Base-by-base conservation (phyloP, 179 eudicot genomes). In the Beta lomatogona region DNA sequence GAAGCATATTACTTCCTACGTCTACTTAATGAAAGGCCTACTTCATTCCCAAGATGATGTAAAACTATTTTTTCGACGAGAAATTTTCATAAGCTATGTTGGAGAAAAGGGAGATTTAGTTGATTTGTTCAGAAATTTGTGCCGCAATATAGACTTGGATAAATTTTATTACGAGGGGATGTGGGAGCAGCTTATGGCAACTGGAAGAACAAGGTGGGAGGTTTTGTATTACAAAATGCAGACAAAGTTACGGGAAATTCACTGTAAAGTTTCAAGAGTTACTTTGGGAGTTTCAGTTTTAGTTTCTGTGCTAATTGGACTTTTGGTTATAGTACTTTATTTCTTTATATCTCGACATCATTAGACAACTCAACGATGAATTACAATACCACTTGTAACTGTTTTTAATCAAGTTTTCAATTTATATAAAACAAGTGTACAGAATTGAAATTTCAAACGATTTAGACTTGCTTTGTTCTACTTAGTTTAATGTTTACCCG, bases 1-100 rank as follows among this genome's bases (percentile, higher is more conserved):
- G n/a, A 91, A 89, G 80, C 79, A 83, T 64, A 82, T 92, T 16
- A 86, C 92, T 13, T 88, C 96, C 52, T 92, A 91, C 58, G 89
- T 79, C 19, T 77, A 57, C 59, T 48, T 89, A 13, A 82, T 92
- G 89, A 71, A 57, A 58, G 79, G 79, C 75, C 81, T 92, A 28
- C 10, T 90, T 2, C 83, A 71, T 16, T 70, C 88, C 0, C 48
- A 82, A 31, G 60, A 83, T 0, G 95, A 92, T 59, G 87, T 81
- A 14, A 86, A 31, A 53, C 28, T 89, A 59, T 81, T 92, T 4
- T 76, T 28, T 45, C 77, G 64, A 48, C 79, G 73, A 55, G 63
- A 73, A 0, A 88, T 92, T 64, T 63, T 91, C 22, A 3, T 57
- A 6, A 76, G 80, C 65, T 78, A 80, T 7, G 44, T 80, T 7